Evolutionary conservation across 1,284 basidiomycete genomes (phyloP).

Genomic region (Grifola frondosa): DNA sequence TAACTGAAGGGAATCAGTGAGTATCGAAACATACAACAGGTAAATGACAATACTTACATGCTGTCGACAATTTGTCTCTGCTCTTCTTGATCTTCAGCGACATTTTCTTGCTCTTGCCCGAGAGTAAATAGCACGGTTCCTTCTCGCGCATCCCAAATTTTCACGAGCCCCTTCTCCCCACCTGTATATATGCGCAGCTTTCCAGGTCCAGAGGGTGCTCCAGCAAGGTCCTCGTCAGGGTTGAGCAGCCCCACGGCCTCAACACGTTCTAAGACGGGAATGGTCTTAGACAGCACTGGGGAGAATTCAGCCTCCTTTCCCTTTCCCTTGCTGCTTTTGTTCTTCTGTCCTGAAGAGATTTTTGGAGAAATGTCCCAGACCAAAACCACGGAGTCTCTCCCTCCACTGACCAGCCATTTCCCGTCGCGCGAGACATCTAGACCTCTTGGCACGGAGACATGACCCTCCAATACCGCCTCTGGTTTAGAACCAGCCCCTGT

Average conservation of each 20-base stretch:
- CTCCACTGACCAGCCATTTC: conserved; percentile 84
- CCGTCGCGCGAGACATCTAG: conserved; percentile 85
- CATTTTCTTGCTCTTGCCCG: conserved; percentile 46
- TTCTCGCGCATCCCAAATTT: conserved; percentile 78
- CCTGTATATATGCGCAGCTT: conserved; percentile 78
- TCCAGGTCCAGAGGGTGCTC: conserved; percentile 40
- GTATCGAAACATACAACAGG: conserved; percentile 11
- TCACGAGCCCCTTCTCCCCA: conserved; percentile 83
- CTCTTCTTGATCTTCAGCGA: conserved; percentile 66
- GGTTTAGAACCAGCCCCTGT: conserved; percentile 64
- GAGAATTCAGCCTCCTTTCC: conserved; percentile 45
- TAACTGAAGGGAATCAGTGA: conserved; percentile 51
- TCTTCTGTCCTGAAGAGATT: conserved; percentile 24
- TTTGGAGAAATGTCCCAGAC: conserved; percentile 77
- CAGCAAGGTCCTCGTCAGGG: conserved; percentile 47
- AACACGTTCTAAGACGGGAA: conserved; percentile 84
- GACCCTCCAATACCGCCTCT: conserved; percentile 82
- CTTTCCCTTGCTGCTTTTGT: conserved; percentile 47
- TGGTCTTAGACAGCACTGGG: conserved; percentile 76
- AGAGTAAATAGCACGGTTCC: conserved; percentile 66
- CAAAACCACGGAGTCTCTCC: conserved; percentile 86
- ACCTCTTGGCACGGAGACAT: conserved; percentile 88
- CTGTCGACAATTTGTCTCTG: conserved; percentile 74
- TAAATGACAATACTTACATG: conserved; percentile 50
- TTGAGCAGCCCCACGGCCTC: conserved; percentile 79